These are phyloP conservation scores for Didymella pomorum DNA, from an alignment of 2,329 filamentous ascomycete species.

Conservation along the genomic window DNA sequence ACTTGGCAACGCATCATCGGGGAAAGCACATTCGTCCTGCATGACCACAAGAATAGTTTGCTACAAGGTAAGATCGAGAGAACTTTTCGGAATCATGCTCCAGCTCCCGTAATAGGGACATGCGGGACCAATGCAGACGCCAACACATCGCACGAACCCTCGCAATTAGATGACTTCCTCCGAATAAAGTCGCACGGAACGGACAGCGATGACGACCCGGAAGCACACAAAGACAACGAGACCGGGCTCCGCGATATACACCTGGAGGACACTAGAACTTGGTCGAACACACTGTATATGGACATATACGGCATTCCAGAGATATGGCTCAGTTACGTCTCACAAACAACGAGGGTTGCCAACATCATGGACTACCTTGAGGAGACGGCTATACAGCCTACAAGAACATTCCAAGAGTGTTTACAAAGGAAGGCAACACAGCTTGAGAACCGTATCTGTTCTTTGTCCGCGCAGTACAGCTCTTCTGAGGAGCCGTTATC, in stretches of 20 bases:
- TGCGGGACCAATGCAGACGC: conserved; percentile 14
- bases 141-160: conserved; percentile 31
- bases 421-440: conserved; percentile 24
- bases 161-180: conserved; percentile 52
- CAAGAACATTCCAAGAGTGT: conserved; percentile 23
- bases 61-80: conserved; percentile 19
- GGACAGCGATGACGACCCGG: conserved; percentile 52
- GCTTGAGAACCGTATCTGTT: conserved; percentile 28
- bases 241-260: conserved; percentile 52
- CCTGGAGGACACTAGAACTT: conserved; percentile 32
- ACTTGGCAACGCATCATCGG: conserved; percentile 29
- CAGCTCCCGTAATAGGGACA: conserved; percentile 19
- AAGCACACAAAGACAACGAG: conserved; percentile 48
- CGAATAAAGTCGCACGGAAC: conserved; percentile 45
- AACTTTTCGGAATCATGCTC: conserved; percentile 5
- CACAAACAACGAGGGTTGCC: conserved; percentile 55
- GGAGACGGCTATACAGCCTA: conserved; percentile 19
- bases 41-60: conserved; percentile 21
- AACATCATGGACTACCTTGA: conserved; percentile 40
- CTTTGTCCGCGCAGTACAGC: conserved; percentile 23
- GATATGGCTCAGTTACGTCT: conserved; percentile 55
- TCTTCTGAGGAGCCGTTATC: conserved; percentile 1
- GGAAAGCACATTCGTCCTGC: conserved; percentile 46
- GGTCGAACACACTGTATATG: conserved; percentile 47
- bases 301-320: conserved; percentile 56